phyloP scores from a whole-genome alignment of 352 stramenopile species.

The Elongisporangium anandrum region DNA sequence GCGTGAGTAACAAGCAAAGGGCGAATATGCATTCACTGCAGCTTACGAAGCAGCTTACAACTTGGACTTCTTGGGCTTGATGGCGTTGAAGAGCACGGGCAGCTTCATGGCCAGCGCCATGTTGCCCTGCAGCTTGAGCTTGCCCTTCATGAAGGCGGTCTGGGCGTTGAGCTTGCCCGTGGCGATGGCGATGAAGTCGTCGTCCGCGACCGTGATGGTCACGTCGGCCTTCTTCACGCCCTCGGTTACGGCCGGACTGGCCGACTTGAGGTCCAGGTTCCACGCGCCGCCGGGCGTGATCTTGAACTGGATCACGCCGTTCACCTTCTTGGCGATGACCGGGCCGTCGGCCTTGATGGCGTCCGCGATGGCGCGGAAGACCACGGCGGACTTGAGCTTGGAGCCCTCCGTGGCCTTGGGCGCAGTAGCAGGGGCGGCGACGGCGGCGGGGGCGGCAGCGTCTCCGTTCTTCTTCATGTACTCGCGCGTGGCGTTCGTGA shows the following conservation, averaged over 20 bases:
- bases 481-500: constrained; percentile 80
- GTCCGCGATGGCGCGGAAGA: constrained; percentile 66
- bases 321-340: constrained; percentile 70
- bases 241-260: constrained; percentile 41
- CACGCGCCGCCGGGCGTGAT: constrained; percentile 70
- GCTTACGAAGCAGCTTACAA: constrained; percentile 38
- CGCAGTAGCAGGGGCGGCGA: constrained; percentile 10
- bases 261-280: constrained; percentile 78
- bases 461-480: constrained; percentile 69
- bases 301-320: constrained; percentile 77
- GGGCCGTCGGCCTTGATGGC: constrained; percentile 52
- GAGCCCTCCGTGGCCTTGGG: constrained; percentile 9
- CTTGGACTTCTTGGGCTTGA: constrained; percentile 72
- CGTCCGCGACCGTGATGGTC: constrained; percentile 68
- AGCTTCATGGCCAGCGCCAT: constrained; percentile 95
- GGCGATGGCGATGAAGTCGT: constrained; percentile 79
- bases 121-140: constrained; percentile 95
- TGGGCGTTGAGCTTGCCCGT: constrained; percentile 90
- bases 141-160: constrained; percentile 94
- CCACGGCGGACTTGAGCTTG: constrained; percentile 53
- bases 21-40: neutral
- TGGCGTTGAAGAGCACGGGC: constrained; percentile 88
- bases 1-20: neutral
- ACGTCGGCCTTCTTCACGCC: constrained; percentile 73
- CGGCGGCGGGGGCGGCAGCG: constrained; percentile 11